Evolutionary conservation across 2,329 filamentous ascomycete species (phyloP), one percentile per base, ranked within the genome.

Genomic region (Pseudogymnoascus sp.): DNA sequence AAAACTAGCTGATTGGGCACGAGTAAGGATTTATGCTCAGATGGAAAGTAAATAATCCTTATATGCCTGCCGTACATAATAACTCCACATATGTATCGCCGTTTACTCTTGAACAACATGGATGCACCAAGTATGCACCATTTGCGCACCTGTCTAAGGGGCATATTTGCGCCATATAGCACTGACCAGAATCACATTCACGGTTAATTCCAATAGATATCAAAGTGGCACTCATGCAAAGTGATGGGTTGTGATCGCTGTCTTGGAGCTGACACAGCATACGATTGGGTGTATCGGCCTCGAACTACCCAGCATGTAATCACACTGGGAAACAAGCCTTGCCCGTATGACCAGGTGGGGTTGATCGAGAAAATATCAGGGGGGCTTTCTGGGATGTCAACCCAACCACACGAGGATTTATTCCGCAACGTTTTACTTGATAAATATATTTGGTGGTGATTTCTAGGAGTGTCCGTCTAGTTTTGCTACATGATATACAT

Each of bases 381-480:
- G 42, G 42, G 19, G 41, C 4, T 52, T 30, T 52, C 42, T 52
- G 7, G 42, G 12, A 52, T 30, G 42, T 52, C 42, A 52, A 52
- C 42, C 42, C 42, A 52, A 52, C 42, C 42, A 52, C 23, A 30
- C 41, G 23, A 52, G 14, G 23, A 30, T 30, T 30, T 6, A 52
- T 9, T 52, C 23, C 11, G 23, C 7, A 52, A 49, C 14, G 42
- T 52, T 52, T 52, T 52, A 28, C 42, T 30, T 28, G 23, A 52
- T 52, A 52, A 52, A 28, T 52, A 28, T 52, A 52, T 49, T 52
- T 52, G 42, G 42, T 52, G 42, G 42, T 52, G 42, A 52, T 52
- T 52, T 52, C 42, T 52, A 52, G 42, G 42, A 52, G 42, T 52
- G 42, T 52, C 42, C 42, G 42, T 52, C 42, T 52, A 52, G 42